A percentile compares a stretch with the other conserved stretches of the same genome.
Conservation (phyloP, 164 flowering plant species). For the Magnolia kwangsiensis region DNA sequence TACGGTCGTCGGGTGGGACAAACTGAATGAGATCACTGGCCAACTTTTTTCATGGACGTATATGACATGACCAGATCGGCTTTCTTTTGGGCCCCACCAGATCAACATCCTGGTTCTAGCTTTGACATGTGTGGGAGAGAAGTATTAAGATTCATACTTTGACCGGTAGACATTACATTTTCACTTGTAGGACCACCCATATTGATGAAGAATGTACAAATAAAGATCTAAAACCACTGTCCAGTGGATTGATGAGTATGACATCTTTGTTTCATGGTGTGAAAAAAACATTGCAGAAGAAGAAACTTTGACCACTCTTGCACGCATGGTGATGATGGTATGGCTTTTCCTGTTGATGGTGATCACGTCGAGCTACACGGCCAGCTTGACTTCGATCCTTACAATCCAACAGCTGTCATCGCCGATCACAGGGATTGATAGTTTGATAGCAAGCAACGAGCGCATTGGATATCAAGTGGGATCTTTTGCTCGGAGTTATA, state of each 20-base stretch:
- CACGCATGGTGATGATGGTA: conserved; percentile 66
- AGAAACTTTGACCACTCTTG: conserved; percentile 54
- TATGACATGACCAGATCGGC: too few relatives aligned
- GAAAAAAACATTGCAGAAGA: conserved; percentile 48
- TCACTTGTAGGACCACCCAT: not conserved
- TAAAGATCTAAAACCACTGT: too few relatives aligned
- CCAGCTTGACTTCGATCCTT: conserved; percentile 81
- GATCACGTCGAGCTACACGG: conserved; percentile 73
- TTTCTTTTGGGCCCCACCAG: too few relatives aligned
- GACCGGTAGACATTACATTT: not conserved
- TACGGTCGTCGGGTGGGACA: too few relatives aligned
- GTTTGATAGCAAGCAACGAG: conserved; percentile 48
- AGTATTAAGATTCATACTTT: not conserved
- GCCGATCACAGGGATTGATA: conserved; percentile 64
- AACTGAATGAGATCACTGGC: too few relatives aligned
- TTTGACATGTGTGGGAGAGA: too few relatives aligned
- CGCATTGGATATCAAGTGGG: conserved; percentile 82
- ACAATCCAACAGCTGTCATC: conserved; percentile 76
- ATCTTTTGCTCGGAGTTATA: conserved; percentile 55
- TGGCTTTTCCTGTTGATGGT: conserved; percentile 82
- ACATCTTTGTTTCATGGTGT: not conserved
- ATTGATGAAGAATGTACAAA: not conserved
- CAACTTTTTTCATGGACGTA: too few relatives aligned
- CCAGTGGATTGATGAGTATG: not conserved
- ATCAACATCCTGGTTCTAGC: too few relatives aligned